phyloP scores from a whole-genome alignment of 257 asterid species.

The Solanum acaule region DNA sequence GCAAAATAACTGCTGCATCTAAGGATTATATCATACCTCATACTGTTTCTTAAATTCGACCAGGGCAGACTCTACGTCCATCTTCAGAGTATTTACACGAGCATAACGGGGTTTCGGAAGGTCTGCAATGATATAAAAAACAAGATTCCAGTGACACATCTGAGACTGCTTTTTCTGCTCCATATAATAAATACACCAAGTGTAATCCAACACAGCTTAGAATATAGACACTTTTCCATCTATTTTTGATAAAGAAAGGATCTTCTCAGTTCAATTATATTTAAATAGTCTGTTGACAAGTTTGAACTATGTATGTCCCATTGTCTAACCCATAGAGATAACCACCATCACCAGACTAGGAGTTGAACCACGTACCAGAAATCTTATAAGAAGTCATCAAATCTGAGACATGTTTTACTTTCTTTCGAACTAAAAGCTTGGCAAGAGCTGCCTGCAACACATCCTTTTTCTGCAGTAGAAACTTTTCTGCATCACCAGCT shows the following conservation, averaged over 20 bases:
- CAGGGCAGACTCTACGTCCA: conserved; percentile 46
- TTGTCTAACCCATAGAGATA: background rate
- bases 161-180: background rate
- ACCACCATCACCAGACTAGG: background rate
- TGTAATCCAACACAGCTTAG: background rate
- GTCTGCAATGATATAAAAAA: conserved; percentile 29
- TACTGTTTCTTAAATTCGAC: conserved; percentile 44
- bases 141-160: background rate
- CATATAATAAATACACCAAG: background rate
- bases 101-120: conserved; percentile 72
- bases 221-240: background rate
- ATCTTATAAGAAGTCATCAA: conserved; percentile 45
- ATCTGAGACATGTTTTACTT: conserved; percentile 46
- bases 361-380: conserved; percentile 32
- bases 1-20: background rate
- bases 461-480: conserved; percentile 47
- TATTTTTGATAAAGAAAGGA: background rate
- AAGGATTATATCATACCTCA: conserved; percentile 28
- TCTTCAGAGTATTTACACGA: conserved; percentile 85
- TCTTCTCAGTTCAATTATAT: background rate
- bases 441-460: conserved; percentile 52
- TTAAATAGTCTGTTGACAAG: background rate
- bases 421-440: conserved; percentile 36
- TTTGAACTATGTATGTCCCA: background rate
- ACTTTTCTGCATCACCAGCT: conserved; percentile 83